These are phyloP conservation scores for Fusarium vanettenii DNA, from an alignment of 2,329 filamentous ascomycete species.

Conservation along the genomic window DNA sequence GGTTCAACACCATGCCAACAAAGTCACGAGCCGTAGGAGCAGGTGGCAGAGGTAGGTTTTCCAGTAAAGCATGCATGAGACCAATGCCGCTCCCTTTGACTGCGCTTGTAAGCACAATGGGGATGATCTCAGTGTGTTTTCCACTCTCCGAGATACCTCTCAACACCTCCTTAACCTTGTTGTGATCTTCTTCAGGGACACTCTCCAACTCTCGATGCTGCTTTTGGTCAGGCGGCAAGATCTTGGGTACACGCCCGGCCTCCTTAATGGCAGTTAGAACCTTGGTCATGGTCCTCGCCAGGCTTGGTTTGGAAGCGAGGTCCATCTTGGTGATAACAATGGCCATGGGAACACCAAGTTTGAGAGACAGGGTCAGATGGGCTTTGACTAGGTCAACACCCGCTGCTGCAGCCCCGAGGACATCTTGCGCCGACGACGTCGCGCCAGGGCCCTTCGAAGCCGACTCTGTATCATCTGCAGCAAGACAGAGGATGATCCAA, in stretches of 20 bases:
- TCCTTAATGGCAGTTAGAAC: slow-evolving; percentile 83
- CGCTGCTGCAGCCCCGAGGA: slow-evolving; percentile 60
- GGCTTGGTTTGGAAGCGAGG: slow-evolving; percentile 77
- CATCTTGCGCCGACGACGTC: slow-evolving; percentile 63
- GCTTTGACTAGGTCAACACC: slow-evolving; percentile 80
- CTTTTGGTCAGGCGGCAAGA: slow-evolving; percentile 71
- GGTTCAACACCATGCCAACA: slow-evolving; percentile 65
- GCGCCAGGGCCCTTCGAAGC: slow-evolving; percentile 47
- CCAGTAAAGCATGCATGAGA: slow-evolving; percentile 83
- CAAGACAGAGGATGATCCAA: slow-evolving; percentile 90
- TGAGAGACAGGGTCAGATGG: slow-evolving; percentile 87
- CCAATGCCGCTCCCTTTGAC: slow-evolving; percentile 86
- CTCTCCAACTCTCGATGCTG: slow-evolving; percentile 63
- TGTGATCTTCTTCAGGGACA: slow-evolving; percentile 66
- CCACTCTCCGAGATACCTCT: slow-evolving; percentile 58
- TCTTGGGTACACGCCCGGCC: slow-evolving; percentile 77
- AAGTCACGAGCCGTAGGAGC: slow-evolving; percentile 65
- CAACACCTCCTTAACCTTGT: slow-evolving; percentile 69
- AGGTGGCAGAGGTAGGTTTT: slow-evolving; percentile 77
- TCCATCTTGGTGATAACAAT: slow-evolving; percentile 94
- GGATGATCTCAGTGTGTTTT: slow-evolving; percentile 68
- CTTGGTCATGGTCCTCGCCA: slow-evolving; percentile 78
- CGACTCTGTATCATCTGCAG: slow-evolving; percentile 76
- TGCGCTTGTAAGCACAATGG: slow-evolving; percentile 88
- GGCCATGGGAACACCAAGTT: slow-evolving; percentile 80